Base-by-base conservation (phyloP, 495 filamentous ascomycete species). In the Penicillium coffeae region DNA sequence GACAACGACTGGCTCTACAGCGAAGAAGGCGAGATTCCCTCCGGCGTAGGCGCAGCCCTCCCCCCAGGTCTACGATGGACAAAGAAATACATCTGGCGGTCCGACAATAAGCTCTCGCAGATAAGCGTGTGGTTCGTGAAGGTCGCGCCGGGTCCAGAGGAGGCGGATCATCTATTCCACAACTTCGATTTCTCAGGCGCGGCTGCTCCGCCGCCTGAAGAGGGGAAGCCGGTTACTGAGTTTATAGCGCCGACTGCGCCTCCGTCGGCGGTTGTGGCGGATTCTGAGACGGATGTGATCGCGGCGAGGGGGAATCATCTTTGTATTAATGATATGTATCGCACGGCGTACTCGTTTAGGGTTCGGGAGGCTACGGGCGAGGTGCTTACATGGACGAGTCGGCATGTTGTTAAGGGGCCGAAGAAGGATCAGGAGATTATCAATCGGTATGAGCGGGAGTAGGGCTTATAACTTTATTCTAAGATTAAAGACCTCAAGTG, bases 71-170 rank as follows among this genome's bases (percentile, higher is more conserved):
- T 45, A 21, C 27, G 27, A 21, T 75, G 68, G 66, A 69, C 64
- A 4, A 75, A 75, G 51, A 73, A 72, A 45, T 75, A 75, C 33
- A 73, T 75, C 41, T 75, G 72, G 72, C 66, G 71, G 0, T 41
- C 68, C 15, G 47, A 38, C 21, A 53, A 42, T n/a, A 59, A 59
- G 3, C 45, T 50, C 4, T 63, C 52, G 8, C 50, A 54, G 13
- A 65, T 75, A 8, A 75, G 70, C 42, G 69, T 72, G 18, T 75
- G 71, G 70, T 75, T 75, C 34, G 70, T 72, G n/a, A 75, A 74
- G 41, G 53, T 68, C 7, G 55, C 54, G 9, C 55, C 56, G 2
- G 50, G 60, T 9, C 58, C 66, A 0, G 68, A 67, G 1, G 68
- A 71, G 50, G 61, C 68, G 6, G 72, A 75, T 38, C 74, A 75